phyloP scores from a whole-genome alignment of 1,139 yeast species.

The Magnusiomyces ingens region DNA sequence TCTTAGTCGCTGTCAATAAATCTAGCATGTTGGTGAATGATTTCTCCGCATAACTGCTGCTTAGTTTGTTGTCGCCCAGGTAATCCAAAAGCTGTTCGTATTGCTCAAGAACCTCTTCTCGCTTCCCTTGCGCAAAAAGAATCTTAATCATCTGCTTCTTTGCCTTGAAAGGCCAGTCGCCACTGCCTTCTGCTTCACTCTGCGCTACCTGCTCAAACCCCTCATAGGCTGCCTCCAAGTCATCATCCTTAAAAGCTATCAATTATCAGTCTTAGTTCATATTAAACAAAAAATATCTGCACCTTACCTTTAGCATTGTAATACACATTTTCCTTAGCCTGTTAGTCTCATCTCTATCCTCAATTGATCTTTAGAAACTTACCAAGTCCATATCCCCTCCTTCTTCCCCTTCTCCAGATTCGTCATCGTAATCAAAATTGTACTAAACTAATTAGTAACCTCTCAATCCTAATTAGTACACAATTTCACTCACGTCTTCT shows the following conservation, averaged over 20 bases:
- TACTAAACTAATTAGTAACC: slow-evolving; percentile 31
- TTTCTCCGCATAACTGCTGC: slow-evolving; percentile 51
- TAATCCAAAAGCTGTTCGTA: slow-evolving; percentile 31
- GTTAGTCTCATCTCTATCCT: slow-evolving; percentile 5
- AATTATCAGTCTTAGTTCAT: neutral
- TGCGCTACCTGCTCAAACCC: slow-evolving; percentile 38
- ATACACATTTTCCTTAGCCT: slow-evolving; percentile 43
- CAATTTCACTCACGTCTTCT: slow-evolving; percentile 30
- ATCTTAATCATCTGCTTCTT: slow-evolving; percentile 61
- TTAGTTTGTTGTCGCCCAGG: slow-evolving; percentile 29
- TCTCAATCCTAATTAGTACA: neutral
- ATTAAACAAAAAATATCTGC: neutral
- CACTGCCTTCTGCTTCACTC: slow-evolving; percentile 18
- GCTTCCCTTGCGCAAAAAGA: slow-evolving; percentile 33
- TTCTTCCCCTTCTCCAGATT: slow-evolving; percentile 36
- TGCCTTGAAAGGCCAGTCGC: slow-evolving; percentile 46
- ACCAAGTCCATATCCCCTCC: slow-evolving; percentile 28
- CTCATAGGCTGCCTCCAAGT: slow-evolving; percentile 41
- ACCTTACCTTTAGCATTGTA: slow-evolving; percentile 47
- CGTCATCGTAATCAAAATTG: slow-evolving; percentile 62
- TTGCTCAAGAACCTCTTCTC: slow-evolving; percentile 34
- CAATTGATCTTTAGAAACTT: slow-evolving; percentile 10
- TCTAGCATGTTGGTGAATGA: slow-evolving; percentile 52
- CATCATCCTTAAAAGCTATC: slow-evolving; percentile 51
- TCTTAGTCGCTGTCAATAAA: slow-evolving; percentile 32